Base-by-base conservation (phyloP, 371 early-diverging fungal species). In the Batkoa obscura region DNA sequence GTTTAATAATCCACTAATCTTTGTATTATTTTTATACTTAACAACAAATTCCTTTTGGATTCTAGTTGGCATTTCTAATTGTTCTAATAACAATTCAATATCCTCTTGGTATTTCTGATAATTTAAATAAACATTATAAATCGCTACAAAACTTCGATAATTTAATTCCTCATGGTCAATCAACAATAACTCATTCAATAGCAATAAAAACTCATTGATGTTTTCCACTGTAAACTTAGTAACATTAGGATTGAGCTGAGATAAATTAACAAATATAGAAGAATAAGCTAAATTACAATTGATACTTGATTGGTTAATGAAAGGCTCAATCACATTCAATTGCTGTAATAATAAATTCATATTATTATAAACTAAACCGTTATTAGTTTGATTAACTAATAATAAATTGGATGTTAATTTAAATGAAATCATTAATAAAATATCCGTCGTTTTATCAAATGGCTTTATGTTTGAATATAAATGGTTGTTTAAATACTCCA, bases 141-240 rank as follows among this genome's bases (percentile, higher is more conserved):
- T 41, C 1, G 65, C 65, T 12, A 63, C 57, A 35, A 68, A 35
- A 34, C 60, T 36, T 4, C 68, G 61, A 52, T 60, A 59, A 46
- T 63, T 65, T n/a, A 64, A 65, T 45, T 68, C 65, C 53, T 64
- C 62, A 12, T 64, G 61, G 23, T 60, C 63, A 47, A 59, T 59
- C 37, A 17, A 62, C 60, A 50, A 59, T 60, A 13, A 60, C 55
- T 6, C 61, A 33, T 6, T 56, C 58, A 0, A 58, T 64, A 0
- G 63, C 59, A 9, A 62, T 59, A 50, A 59, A 60, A 33, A 63
- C 61, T 0, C 62, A 60, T 4, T 62, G 9, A 2, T 60, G 54
- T 36, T 63, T 2, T 2, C 3, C 10, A 39, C 15, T 30, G 61
- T 6, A 39, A n/a, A 12, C 60, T 34, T 64, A 60, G 15, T 61